Evolutionary conservation across 177 flowering plant genomes (phyloP).

Genomic region (Telopea speciosissima): DNA sequence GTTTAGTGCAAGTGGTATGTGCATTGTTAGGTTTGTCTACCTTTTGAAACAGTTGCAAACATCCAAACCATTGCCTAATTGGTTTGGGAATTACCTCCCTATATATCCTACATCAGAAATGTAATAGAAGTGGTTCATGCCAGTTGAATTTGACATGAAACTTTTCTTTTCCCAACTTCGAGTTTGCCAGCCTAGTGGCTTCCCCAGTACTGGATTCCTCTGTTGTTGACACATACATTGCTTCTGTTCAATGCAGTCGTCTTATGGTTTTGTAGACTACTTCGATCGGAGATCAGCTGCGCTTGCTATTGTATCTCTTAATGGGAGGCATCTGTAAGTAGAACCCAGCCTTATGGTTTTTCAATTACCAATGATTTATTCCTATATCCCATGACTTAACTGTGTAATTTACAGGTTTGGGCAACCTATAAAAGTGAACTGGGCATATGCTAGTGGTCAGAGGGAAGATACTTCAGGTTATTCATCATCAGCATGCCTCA

Average conservation of each 20-base stretch:
- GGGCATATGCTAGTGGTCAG: constrained; percentile 98
- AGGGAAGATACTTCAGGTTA: constrained; percentile 92
- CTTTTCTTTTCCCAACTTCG: not conserved
- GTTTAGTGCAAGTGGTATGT: not conserved
- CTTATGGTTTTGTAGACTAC: constrained; percentile 94
- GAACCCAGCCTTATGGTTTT: not conserved
- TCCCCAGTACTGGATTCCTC: not conserved
- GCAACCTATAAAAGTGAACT: constrained; percentile 97
- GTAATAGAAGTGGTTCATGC: not conserved
- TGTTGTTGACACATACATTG: constrained; percentile 2
- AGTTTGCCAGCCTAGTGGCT: not conserved
- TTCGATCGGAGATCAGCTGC: constrained; percentile 95
- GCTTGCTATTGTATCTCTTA: constrained; percentile 77
- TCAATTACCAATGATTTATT: not conserved
- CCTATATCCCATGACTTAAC: constrained; percentile 7
- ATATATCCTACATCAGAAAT: not conserved
- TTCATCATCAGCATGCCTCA: constrained; percentile 4
- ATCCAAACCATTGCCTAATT: not conserved
- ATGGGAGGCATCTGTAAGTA: constrained; percentile 95
- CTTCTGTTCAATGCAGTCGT: constrained; percentile 60
- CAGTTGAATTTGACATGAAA: not conserved
- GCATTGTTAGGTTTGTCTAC: not conserved
- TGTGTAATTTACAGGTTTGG: constrained; percentile 62
- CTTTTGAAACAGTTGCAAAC: too few relatives aligned
- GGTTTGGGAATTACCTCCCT: not conserved